These are phyloP conservation scores for Eucalyptus sp. DNA, from an alignment of 345 rosid genomes.

Conservation along the genomic window DNA sequence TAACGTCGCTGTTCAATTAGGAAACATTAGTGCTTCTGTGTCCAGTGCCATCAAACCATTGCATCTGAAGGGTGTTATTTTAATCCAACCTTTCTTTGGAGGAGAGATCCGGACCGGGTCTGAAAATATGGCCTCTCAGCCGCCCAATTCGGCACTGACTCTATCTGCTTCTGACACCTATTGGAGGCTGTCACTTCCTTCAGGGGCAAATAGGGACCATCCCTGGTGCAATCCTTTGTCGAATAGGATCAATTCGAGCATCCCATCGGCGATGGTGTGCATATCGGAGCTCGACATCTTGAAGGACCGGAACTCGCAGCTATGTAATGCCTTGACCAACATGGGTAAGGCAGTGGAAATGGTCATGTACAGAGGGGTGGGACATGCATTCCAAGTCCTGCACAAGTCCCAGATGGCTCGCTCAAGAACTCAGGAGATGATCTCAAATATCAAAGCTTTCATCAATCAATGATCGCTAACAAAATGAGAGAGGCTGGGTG, in stretches of 20 bases:
- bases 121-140: slow-evolving; percentile 33
- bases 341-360: slow-evolving; percentile 30
- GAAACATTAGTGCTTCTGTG: background rate
- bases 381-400: slow-evolving; percentile 82
- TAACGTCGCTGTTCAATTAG: slow-evolving; percentile 25
- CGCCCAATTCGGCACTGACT: slow-evolving; percentile 34
- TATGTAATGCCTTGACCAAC: slow-evolving; percentile 16
- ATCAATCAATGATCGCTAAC: background rate
- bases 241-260: background rate
- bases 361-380: slow-evolving; percentile 54
- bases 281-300: slow-evolving; percentile 61
- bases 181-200: slow-evolving; percentile 66
- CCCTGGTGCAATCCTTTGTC: slow-evolving; percentile 60
- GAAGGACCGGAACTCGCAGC: slow-evolving; percentile 55
- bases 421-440: slow-evolving; percentile 39
- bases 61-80: slow-evolving; percentile 27
- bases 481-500: background rate
- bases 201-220: slow-evolving; percentile 55
- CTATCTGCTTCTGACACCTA: slow-evolving; percentile 52
- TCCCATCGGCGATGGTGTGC: slow-evolving; percentile 36
- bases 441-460: slow-evolving; percentile 41
- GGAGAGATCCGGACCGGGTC: slow-evolving; percentile 42
- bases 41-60: background rate
- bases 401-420: slow-evolving; percentile 41
- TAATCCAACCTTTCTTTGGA: slow-evolving; percentile 62